phyloP scores from a whole-genome alignment of 2,329 filamentous ascomycete genomes.

The Emergomyces pasteurianus region DNA sequence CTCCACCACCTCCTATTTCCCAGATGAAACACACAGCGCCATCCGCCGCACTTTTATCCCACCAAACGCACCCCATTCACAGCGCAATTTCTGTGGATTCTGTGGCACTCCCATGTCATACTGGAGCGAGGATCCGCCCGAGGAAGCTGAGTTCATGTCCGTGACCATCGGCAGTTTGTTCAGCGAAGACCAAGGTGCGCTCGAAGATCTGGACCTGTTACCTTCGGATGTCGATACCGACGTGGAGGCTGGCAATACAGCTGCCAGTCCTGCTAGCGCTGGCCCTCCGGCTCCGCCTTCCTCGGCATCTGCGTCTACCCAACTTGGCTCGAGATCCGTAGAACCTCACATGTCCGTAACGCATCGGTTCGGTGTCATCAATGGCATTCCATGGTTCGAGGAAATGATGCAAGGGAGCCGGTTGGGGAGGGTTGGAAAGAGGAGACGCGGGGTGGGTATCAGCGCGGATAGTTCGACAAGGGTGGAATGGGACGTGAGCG shows the following conservation, averaged over 20 bases:
- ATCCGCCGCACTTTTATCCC: constrained; percentile 59
- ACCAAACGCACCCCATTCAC: constrained; percentile 44
- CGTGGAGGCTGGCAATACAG: constrained; percentile 12
- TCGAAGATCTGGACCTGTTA: constrained; percentile 66
- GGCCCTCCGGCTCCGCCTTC: not conserved
- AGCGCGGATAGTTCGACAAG: constrained; percentile 52
- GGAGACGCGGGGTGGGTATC: constrained; percentile 43
- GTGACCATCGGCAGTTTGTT: constrained; percentile 68
- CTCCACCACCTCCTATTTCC: constrained; percentile 60
- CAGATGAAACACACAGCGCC: constrained; percentile 58
- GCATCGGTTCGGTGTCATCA: constrained; percentile 26
- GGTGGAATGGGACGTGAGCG: constrained; percentile 75
- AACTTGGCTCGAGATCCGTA: constrained; percentile 4
- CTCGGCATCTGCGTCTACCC: constrained; percentile 7
- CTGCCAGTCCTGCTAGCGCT: not conserved
- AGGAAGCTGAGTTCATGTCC: constrained; percentile 66
- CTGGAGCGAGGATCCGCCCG: constrained; percentile 62
- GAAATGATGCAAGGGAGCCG: constrained; percentile 64
- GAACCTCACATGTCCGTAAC: constrained; percentile 20
- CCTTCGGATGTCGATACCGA: constrained; percentile 36
- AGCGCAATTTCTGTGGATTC: constrained; percentile 79
- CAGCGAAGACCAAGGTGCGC: constrained; percentile 55
- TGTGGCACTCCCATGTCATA: constrained; percentile 77
- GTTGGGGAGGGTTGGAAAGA: constrained; percentile 55
- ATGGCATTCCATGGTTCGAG: constrained; percentile 77